These are phyloP conservation scores for Rehmannia glutinosa DNA, from an alignment of 257 asterid species.

Conservation along the genomic window DNA sequence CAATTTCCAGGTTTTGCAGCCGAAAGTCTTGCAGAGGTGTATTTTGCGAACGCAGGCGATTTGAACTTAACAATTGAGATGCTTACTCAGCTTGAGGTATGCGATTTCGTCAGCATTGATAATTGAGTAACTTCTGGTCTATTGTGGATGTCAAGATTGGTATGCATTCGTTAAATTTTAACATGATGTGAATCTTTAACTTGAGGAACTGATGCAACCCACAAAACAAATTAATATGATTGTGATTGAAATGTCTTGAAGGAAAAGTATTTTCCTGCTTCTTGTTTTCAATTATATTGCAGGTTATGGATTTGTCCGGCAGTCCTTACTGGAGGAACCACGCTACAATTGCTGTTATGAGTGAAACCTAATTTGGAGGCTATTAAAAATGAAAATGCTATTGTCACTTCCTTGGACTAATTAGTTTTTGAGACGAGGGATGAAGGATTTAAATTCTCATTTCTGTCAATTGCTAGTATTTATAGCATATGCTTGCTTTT, in stretches of 20 bases:
- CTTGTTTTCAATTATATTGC: background rate
- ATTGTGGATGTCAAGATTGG: constrained; percentile 9
- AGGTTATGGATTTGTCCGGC: too few relatives aligned
- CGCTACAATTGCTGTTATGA: too few relatives aligned
- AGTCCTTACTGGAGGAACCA: too few relatives aligned
- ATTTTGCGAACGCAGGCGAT: constrained; percentile 84
- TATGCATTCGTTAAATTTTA: background rate
- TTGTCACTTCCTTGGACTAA: too few relatives aligned
- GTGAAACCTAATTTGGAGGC: background rate
- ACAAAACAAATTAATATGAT: background rate
- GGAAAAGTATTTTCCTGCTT: background rate
- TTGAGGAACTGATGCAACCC: background rate
- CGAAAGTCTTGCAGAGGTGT: constrained; percentile 92
- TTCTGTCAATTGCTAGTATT: background rate
- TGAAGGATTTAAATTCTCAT: background rate
- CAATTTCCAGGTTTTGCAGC: constrained; percentile 96
- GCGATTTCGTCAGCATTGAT: constrained; percentile 10
- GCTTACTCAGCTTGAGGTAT: constrained; percentile 99
- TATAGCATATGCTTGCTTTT: background rate
- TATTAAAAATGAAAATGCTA: background rate
- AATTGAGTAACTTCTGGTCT: background rate
- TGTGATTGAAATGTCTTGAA: background rate
- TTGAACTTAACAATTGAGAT: constrained; percentile 83
- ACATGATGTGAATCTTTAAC: background rate
- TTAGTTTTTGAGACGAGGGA: background rate